Base-by-base conservation (phyloP, 805 yeast species). In the Kodamaea neixiangensis region DNA sequence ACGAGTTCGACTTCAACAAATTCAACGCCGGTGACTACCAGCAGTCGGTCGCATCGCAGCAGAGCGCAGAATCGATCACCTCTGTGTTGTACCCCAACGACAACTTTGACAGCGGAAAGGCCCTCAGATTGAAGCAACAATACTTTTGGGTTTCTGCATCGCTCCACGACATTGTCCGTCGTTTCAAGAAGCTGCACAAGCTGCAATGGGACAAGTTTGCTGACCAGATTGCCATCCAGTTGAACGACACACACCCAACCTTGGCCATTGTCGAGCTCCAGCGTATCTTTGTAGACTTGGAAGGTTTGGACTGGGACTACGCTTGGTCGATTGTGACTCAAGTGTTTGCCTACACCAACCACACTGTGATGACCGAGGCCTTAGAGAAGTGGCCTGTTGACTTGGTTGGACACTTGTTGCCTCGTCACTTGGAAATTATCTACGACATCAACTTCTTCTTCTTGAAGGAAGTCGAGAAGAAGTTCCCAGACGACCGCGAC, bases 61-160 rank as follows among this genome's bases (percentile, higher is more conserved):
- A 90, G 68, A 77, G 83, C 50, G 97, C 97, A 3, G 97, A 89
- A 69, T 85, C 96, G 19, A 89, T 91, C 61, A 89, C 97, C 34
- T 89, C 97, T 5, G 97, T 91, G 14, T 75, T 91, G 64, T 91
- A 91, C 69, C 97, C 97, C 57, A 91, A 91, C 71, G 97, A 91
- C 68, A 92, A 91, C 69, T 92, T 91, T 67, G 87, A 88, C 63
- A 80, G 83, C 57, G 97, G 97, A 61, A 91, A 92, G 71, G 96
- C 89, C 67, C 78, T 91, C 64, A 83, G 97, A 66, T 81, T 91
- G 69, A 92, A 92, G 71, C 97, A 91, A 75, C 97, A 91, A 71
- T 92, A 90, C 71, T 92, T 91, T 73, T 91, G 97, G 97, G 97
- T 92, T 48, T 85, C 96, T 47, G 97, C 97, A 31, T 89, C 97